Percentiles rank a stretch among this genome's conserved stretches.
These are phyloP conservation scores for Halophytophthora batemanensis DNA, from an alignment of 352 stramenopile genomes.

Conservation along the genomic window DNA sequence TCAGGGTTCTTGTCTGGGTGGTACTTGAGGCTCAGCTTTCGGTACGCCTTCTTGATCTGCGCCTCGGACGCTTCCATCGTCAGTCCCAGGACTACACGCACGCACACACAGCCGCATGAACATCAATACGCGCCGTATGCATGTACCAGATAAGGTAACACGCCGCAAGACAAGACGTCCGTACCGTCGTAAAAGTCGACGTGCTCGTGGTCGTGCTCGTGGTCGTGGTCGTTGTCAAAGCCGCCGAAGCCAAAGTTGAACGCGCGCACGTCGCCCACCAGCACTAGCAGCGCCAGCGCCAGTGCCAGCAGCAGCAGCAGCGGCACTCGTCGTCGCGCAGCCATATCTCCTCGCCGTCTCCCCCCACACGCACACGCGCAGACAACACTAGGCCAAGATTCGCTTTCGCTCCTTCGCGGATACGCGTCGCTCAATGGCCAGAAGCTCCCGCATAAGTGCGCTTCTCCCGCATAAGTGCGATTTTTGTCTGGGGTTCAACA, in stretches of 20 bases:
- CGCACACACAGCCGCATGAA: slow-evolving; percentile 4
- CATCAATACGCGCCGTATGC: background rate
- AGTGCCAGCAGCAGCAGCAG: slow-evolving; percentile 27
- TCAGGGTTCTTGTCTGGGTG: slow-evolving; percentile 92
- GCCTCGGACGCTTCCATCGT: slow-evolving; percentile 81
- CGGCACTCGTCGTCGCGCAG: slow-evolving; percentile 20
- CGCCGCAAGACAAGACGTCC: background rate
- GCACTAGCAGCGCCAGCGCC: slow-evolving; percentile 28
- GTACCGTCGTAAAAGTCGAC: slow-evolving; percentile 77
- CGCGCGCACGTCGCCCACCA: slow-evolving; percentile 25
- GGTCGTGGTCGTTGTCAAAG: slow-evolving; percentile 42
- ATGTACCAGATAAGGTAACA: background rate
- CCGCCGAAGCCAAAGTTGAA: slow-evolving; percentile 60
- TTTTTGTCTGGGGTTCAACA: too few species aligned
- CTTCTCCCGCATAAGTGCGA: too few species aligned
- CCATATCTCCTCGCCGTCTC: slow-evolving; percentile 17
- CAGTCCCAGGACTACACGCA: slow-evolving; percentile 53
- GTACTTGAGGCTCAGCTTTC: slow-evolving; percentile 95
- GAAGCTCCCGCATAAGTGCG: too few species aligned
- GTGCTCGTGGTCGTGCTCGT: slow-evolving; percentile 51
- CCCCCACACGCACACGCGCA: too few species aligned
- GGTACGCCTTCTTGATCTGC: slow-evolving; percentile 95
- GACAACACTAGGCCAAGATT: too few species aligned
- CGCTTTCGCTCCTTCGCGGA: slow-evolving; percentile 1
- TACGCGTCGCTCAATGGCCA: too few species aligned